Evolutionary conservation across 768 basidiomycete species (phyloP).

Genomic region (Imleria badia): DNA sequence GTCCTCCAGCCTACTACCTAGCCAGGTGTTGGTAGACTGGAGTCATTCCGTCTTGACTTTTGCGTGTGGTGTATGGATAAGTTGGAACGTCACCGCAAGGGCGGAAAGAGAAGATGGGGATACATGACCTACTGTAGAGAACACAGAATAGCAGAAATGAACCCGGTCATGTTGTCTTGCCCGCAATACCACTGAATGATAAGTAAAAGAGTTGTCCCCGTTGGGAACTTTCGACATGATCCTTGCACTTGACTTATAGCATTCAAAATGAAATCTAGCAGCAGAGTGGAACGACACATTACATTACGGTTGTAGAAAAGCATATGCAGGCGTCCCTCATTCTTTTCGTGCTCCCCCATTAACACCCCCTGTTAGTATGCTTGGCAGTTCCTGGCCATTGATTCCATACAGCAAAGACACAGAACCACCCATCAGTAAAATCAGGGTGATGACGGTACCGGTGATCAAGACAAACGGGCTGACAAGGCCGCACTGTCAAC

Average conservation of each 20-base stretch:
- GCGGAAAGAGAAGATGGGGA: too few species aligned
- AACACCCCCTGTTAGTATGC: slow-evolving; percentile 65
- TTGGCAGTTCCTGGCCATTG: slow-evolving; percentile 66
- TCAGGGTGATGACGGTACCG: slow-evolving; percentile 63
- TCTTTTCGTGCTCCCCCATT: slow-evolving; percentile 52
- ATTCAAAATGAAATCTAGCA: not conserved
- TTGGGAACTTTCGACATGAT: too few species aligned
- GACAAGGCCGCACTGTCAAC: not conserved
- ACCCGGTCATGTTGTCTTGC: too few species aligned
- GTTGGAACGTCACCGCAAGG: too few species aligned
- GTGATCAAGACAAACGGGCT: slow-evolving; percentile 76
- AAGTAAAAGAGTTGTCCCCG: too few species aligned
- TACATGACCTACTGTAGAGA: too few species aligned
- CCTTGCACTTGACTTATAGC: not conserved
- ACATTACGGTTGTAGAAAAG: not conserved
- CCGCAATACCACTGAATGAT: too few species aligned
- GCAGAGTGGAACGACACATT: slow-evolving; percentile 1
- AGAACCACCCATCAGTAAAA: slow-evolving; percentile 66
- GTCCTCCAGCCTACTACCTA: too few species aligned
- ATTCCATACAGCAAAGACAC: slow-evolving; percentile 64
- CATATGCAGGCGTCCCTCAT: slow-evolving; percentile 21
- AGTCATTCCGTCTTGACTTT: too few species aligned
- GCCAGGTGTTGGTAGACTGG: too few species aligned
- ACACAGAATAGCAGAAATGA: too few species aligned
- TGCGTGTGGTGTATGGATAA: too few species aligned